Percentiles rank a stretch among this genome's conserved stretches.
Conservation (phyloP, 352 stramenopile genomes). For the Albugo laibachii region DNA sequence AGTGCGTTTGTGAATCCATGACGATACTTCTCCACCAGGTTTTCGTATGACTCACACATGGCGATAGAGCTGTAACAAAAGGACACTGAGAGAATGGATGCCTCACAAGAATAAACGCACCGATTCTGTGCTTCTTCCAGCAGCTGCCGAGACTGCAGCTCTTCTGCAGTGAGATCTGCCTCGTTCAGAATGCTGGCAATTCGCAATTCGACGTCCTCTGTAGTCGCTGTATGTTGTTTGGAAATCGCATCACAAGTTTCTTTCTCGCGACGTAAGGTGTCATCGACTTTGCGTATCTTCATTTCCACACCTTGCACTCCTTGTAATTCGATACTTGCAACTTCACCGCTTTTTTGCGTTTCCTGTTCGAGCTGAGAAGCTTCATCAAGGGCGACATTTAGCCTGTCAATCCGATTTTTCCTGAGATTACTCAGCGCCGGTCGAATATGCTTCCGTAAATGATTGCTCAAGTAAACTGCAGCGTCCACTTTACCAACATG, state of each 20-base stretch:
- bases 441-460: constrained; percentile 44
- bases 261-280: constrained; percentile 29
- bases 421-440: constrained; percentile 30
- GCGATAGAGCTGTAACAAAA: constrained; percentile 13
- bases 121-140: constrained; percentile 27
- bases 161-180: constrained; percentile 22
- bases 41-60: constrained; percentile 29
- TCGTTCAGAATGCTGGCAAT: constrained; percentile 50
- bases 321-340: constrained; percentile 28
- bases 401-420: constrained; percentile 35
- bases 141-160: constrained; percentile 17
- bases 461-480: constrained; percentile 25
- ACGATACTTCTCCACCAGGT: constrained; percentile 32
- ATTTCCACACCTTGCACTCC: constrained; percentile 23
- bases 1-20: constrained; percentile 39
- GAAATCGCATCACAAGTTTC: constrained; percentile 20
- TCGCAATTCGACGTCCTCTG: constrained; percentile 48
- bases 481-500: constrained; percentile 34
- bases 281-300: constrained; percentile 29
- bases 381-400: constrained; percentile 32
- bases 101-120: constrained; percentile 14
- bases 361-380: constrained; percentile 27
- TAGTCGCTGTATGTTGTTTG: constrained; percentile 21
- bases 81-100: constrained; percentile 3
- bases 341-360: constrained; percentile 28